Base-by-base conservation (phyloP, 2,329 filamentous ascomycete genomes). In the Ampelomyces quisqualis region DNA sequence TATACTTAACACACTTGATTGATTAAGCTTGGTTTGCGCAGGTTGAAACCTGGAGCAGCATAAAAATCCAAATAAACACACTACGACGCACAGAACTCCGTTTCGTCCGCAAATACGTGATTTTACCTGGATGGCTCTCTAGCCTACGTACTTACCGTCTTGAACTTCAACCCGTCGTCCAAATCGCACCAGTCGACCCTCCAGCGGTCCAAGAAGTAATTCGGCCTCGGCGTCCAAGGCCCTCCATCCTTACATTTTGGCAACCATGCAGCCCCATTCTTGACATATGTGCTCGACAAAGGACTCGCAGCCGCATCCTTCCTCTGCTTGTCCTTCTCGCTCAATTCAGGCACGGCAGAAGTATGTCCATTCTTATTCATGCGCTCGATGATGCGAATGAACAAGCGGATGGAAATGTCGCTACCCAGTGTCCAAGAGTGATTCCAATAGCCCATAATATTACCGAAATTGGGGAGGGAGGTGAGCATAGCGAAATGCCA, bases 401-500 rank as follows among this genome's bases (percentile, higher is more conserved):
- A 65, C 1, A 81, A 68, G 18, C 69, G 67, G 0, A 73, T 72
- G 2, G 76, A 76, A 0, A 72, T 73, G 43, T 86, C 81, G 0
- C 77, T 75, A 1, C 80, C 80, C 0, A 84, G 69, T 0, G 81
- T 85, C 82, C 82, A 86, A 0, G 77, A 74, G 0, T 75, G 75
- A 27, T 81, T 76, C 19, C 74, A 73, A 61, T 84, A 86, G 3
- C 83, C 82, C 8, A 81, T 69, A 10, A 80, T 71, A 53, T 80
- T 73, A 15, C 76, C 67, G 5, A 80, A 43, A 56, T 86, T 86
- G 1, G 82, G 83, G 2, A 85, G 64, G 32, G 78, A 78, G 47
- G 83, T 73, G 1, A 86, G 59, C 81, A 86, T 84, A 31, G 73
- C 67, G 5, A 74, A 70, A 52, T 78, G 78, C 82, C 82, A 86